Evolutionary conservation across 225 moss, liverwort and hornwort species (phyloP), one percentile per base, ranked within the genome.

Genomic region (Sphagnum contortum): DNA sequence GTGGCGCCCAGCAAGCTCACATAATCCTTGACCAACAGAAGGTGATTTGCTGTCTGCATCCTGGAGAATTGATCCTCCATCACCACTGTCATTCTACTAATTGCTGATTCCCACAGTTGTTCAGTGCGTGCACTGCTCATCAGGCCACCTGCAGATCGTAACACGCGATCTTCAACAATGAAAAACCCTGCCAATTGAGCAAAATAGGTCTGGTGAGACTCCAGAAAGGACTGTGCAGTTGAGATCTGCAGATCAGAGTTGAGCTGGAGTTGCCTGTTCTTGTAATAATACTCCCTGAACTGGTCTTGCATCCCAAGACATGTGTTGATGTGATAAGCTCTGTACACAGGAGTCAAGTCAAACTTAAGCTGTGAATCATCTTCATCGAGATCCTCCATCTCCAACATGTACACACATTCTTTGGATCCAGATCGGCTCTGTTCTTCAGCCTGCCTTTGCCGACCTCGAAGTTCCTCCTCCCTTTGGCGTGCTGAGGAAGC

Each of bases 61-160:
- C 92, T 81, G 45, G 96, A 92, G 68, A 98, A 98, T 66, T 92
- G 96, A 49, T 98, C 96, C 69, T 91, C 90, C 85, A 91, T 81
- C 67, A 98, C 96, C 48, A 89, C 77, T 52, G 83, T 92, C 79
- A 98, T 85, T 73, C 85, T 85, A 74, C 90, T 87, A 62, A 98
- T 88, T 13, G 96, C 96, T 14, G 90, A 90, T 75, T 98, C 96
- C 96, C 96, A 98, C 59, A 98, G 76, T 72, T 85, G 87, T 47
- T 98, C 93, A 49, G 92, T 90, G 67, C 87, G 88, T 47, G 85
- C 77, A 49, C 64, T 83, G 47, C 81, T 83, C 79, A 98, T 93
- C 14, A 98, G 80, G 3, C 89, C 92, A 51, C 96, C 96, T n/a
- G 92, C 92, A 67, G 96, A 92, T 76, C 96, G 84, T 14, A 96